Conservation (phyloP, 2,329 filamentous ascomycete species). For the Stagonosporopsis vannaccii region DNA sequence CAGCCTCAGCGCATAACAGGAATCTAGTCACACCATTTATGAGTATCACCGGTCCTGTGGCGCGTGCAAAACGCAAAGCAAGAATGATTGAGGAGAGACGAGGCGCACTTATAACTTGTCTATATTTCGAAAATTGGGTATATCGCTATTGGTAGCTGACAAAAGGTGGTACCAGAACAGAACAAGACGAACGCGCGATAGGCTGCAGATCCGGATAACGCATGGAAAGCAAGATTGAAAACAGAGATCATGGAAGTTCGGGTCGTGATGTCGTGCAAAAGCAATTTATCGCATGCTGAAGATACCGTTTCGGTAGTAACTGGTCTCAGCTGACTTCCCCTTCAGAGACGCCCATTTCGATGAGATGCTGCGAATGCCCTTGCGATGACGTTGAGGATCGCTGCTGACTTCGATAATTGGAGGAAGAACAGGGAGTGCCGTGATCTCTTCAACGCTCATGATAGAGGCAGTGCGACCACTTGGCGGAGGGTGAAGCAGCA, state of each 20-base stretch:
- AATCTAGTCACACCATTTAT: no score
- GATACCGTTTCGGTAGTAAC: slow-evolving; percentile 9
- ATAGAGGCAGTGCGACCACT: slow-evolving; percentile 18
- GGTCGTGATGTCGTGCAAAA: not conserved
- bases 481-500: slow-evolving; percentile 35
- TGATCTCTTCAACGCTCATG: slow-evolving; percentile 23
- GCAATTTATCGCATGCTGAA: slow-evolving; percentile 15
- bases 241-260: not conserved
- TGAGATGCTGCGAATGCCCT: slow-evolving; percentile 32
- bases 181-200: not conserved
- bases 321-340: slow-evolving; percentile 16
- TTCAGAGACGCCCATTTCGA: slow-evolving; percentile 34
- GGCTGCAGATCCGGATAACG: not conserved
- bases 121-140: not conserved
- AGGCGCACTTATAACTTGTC: not conserved
- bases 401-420: not conserved
- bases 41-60: no score
- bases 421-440: slow-evolving; percentile 23
- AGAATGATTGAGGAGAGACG: not conserved
- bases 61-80: not conserved
- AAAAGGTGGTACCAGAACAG: not conserved
- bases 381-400: slow-evolving; percentile 23
- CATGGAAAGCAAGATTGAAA: not conserved
- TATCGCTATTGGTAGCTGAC: slow-evolving; percentile 1
- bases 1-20: no score